Evolutionary conservation across 1,284 basidiomycete genomes (phyloP).

Genomic region (Sparassis latifolia): DNA sequence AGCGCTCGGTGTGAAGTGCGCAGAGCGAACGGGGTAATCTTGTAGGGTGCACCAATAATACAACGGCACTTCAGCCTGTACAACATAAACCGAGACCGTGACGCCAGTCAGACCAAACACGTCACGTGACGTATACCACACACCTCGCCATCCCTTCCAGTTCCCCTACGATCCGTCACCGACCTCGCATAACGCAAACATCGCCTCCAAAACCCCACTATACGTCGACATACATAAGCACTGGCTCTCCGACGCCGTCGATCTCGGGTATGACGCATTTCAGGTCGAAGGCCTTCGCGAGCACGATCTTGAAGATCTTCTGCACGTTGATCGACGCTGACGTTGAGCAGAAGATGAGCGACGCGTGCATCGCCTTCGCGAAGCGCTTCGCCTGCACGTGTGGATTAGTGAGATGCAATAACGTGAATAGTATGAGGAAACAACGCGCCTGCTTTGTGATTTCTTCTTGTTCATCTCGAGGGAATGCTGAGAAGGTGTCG

Average conservation of each 20-base stretch:
- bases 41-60: too few species aligned
- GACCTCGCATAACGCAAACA: background rate
- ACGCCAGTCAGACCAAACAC: too few species aligned
- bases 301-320: slow-evolving; percentile 98
- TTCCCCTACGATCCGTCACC: background rate
- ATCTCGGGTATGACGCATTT: slow-evolving; percentile 98
- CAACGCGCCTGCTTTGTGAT: slow-evolving; percentile 85
- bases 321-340: slow-evolving; percentile 98
- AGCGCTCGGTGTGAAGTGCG: too few species aligned
- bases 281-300: slow-evolving; percentile 84
- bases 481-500: slow-evolving; percentile 93
- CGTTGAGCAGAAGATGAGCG: slow-evolving; percentile 96
- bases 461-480: slow-evolving; percentile 96
- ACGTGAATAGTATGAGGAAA: slow-evolving; percentile 5
- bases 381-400: slow-evolving; percentile 80
- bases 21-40: too few species aligned
- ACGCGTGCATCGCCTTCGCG: slow-evolving; percentile 97
- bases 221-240: slow-evolving; percentile 89
- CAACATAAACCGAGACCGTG: too few species aligned
- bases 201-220: slow-evolving; percentile 26
- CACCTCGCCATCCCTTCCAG: background rate
- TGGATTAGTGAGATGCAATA: background rate
- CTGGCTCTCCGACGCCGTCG: slow-evolving; percentile 88
- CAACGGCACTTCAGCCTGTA: too few species aligned
- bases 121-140: background rate